Percentiles rank a stretch among this genome's conserved stretches.
These are phyloP conservation scores for Psophocarpus tetragonolobus DNA, from an alignment of 306 rosid genomes.

Conservation along the genomic window DNA sequence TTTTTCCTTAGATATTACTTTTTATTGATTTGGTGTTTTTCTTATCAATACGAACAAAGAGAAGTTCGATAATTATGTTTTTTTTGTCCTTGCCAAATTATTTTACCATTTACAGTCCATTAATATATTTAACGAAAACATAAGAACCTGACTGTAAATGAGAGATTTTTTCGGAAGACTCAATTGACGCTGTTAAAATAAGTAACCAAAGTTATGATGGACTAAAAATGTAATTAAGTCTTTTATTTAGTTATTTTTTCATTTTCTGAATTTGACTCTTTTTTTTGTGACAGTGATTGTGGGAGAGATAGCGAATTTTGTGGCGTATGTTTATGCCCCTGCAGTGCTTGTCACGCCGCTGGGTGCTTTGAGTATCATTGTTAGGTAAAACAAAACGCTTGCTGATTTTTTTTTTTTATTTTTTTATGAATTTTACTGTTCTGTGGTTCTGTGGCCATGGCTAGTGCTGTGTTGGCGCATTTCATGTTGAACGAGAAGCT, in stretches of 20 bases:
- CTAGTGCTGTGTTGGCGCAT: conserved; percentile 87
- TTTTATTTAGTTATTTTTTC: not conserved
- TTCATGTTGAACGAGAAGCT: conserved; percentile 78
- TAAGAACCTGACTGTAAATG: not conserved
- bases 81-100: not conserved
- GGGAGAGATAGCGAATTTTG: conserved; percentile 86
- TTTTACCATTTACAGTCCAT: not conserved
- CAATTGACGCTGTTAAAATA: not conserved
- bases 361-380: conserved; percentile 93
- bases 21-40: no score
- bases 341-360: conserved; percentile 91
- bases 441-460: conserved; percentile 28
- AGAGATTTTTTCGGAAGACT: not conserved
- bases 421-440: not conserved
- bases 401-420: not conserved
- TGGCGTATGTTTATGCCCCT: conserved; percentile 81
- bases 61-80: not conserved
- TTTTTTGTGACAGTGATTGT: conserved; percentile 65
- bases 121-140: not conserved
- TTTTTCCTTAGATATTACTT: no score
- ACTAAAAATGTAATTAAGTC: not conserved
- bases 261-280: not conserved
- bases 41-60: no score
- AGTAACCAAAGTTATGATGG: not conserved
- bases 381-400: conserved; percentile 49